Conservation (phyloP, 164 flowering plant genomes). For the Vitis riparia region DNA sequence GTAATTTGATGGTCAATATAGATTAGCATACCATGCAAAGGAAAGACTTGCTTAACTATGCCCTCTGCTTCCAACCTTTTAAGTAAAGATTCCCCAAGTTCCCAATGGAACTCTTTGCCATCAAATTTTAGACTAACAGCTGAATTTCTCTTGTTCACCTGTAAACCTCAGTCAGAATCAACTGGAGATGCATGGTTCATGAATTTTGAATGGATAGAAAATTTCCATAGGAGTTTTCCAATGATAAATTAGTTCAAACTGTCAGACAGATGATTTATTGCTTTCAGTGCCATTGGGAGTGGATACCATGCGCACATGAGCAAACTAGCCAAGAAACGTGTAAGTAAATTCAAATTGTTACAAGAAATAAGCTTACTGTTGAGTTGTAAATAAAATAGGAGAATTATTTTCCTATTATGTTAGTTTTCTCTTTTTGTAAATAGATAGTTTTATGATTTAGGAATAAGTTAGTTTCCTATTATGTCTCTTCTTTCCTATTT, state of each 20-base stretch:
- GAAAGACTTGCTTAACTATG: slow-evolving; percentile 74
- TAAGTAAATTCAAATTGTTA: too few species aligned
- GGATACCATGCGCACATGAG: too few species aligned
- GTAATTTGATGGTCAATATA: slow-evolving; percentile 3
- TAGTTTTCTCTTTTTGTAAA: too few species aligned
- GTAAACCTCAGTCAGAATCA: slow-evolving; percentile 12
- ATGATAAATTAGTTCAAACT: background rate
- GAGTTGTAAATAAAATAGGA: too few species aligned
- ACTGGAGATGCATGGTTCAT: background rate
- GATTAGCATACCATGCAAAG: slow-evolving; percentile 75
- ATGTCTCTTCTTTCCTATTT: too few species aligned
- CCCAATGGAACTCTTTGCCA: slow-evolving; percentile 52
- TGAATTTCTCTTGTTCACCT: slow-evolving; percentile 59
- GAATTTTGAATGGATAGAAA: background rate
- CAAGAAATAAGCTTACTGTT: too few species aligned
- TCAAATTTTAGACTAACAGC: slow-evolving; percentile 37
- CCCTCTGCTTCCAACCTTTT: slow-evolving; percentile 55
- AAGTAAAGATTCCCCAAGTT: slow-evolving; percentile 65
- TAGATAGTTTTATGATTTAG: too few species aligned
- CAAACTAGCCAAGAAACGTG: too few species aligned
- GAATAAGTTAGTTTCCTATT: too few species aligned
- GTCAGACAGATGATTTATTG: too few species aligned
- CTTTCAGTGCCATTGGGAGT: too few species aligned
- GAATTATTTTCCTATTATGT: too few species aligned
- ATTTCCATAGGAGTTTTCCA: background rate